Percentiles rank a stretch among this genome's conserved stretches.
phyloP scores from a whole-genome alignment of 225 moss, liverwort and hornwort genomes.

The Polytrichum commune region DNA sequence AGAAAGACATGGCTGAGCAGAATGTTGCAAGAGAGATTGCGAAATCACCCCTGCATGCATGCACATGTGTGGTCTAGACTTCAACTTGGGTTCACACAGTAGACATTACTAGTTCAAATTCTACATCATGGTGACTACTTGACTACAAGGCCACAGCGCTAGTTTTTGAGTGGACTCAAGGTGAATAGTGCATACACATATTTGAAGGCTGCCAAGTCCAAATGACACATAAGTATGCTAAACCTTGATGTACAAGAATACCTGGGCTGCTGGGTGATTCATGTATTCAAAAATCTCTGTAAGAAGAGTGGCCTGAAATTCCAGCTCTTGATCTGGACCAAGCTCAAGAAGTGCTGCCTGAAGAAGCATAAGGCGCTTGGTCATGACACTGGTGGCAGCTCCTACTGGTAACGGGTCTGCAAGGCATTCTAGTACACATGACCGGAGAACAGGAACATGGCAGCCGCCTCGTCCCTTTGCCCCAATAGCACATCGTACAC shows the following conservation, averaged over 20 bases:
- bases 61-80: too few relatives aligned
- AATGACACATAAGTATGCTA: too few relatives aligned
- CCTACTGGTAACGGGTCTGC: slow-evolving; percentile 56
- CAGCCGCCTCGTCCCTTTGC: slow-evolving; percentile 54
- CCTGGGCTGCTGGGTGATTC: slow-evolving; percentile 47
- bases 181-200: too few relatives aligned
- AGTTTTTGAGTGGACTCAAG: too few relatives aligned
- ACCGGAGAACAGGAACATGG: slow-evolving; percentile 53
- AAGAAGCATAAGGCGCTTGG: slow-evolving; percentile 73
- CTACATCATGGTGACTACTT: too few relatives aligned
- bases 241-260: slow-evolving; percentile 9
- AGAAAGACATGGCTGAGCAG: too few relatives aligned
- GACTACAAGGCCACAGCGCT: too few relatives aligned
- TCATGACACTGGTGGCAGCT: slow-evolving; percentile 70
- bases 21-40: too few relatives aligned
- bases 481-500: slow-evolving; percentile 76
- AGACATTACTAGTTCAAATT: too few relatives aligned
- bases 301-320: slow-evolving; percentile 40
- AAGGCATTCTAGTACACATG: slow-evolving; percentile 67
- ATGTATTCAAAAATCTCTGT: slow-evolving; percentile 39
- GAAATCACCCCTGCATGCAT: too few relatives aligned
- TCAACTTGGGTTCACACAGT: too few relatives aligned
- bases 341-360: slow-evolving; percentile 52
- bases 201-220: too few relatives aligned
- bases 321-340: slow-evolving; percentile 42